Percentiles rank a stretch among this genome's conserved stretches.
These are phyloP conservation scores for Spathaspora passalidarum DNA, from an alignment of 805 yeast species.

Conservation along the genomic window DNA sequence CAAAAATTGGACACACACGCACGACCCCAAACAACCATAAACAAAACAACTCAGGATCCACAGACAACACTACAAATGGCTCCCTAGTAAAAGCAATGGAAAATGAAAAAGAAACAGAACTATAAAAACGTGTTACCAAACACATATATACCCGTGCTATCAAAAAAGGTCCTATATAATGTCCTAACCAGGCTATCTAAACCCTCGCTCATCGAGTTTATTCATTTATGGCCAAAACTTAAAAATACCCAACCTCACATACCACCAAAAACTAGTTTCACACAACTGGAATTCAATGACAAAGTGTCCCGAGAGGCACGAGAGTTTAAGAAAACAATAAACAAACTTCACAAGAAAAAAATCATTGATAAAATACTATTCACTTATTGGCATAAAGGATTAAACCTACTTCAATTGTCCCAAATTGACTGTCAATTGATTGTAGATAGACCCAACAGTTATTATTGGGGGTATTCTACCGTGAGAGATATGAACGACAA, in stretches of 20 bases:
- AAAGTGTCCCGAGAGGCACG: conserved; percentile 16
- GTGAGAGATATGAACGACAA: conserved; percentile 33
- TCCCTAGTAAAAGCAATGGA: background rate
- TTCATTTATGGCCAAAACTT: conserved; percentile 34
- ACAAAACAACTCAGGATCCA: background rate
- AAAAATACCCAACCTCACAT: conserved; percentile 25
- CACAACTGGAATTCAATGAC: conserved; percentile 21
- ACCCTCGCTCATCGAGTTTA: conserved; percentile 28
- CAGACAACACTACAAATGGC: background rate
- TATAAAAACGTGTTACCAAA: conserved; percentile 33
- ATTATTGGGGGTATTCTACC: conserved; percentile 48
- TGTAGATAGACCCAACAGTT: conserved; percentile 53
- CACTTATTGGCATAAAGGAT: conserved; percentile 53
- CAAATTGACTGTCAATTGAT: conserved; percentile 67
- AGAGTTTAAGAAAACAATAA: conserved; percentile 6
- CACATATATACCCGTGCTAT: conserved; percentile 33
- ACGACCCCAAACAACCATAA: background rate
- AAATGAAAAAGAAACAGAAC: background rate
- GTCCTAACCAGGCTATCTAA: conserved; percentile 30
- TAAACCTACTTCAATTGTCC: conserved; percentile 64
- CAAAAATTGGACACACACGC: background rate
- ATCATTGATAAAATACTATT: conserved; percentile 45
- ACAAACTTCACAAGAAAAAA: conserved; percentile 24
- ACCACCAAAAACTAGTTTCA: conserved; percentile 9
- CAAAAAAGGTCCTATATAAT: conserved; percentile 15